Percentiles rank a stretch among this genome's conserved stretches.
These are phyloP conservation scores for Aspergillus sp. DNA, from an alignment of 2,329 filamentous ascomycete genomes.

Conservation along the genomic window DNA sequence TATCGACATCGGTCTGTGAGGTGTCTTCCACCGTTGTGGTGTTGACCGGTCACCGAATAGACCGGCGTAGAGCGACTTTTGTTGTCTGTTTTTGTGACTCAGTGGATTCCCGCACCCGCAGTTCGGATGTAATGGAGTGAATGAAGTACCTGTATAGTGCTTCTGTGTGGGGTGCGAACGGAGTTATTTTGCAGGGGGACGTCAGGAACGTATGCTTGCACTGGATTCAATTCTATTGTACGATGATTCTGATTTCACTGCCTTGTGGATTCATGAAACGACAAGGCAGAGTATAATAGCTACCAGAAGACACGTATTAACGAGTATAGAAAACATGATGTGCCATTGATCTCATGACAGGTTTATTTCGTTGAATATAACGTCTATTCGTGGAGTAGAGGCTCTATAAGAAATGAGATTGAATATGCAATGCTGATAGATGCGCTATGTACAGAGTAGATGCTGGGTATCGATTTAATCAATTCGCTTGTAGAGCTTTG, in stretches of 20 bases:
- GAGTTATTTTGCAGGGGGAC: background rate
- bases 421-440: too few species aligned
- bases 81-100: background rate
- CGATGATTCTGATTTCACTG: slow-evolving; percentile 17
- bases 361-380: background rate
- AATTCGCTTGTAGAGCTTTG: slow-evolving; percentile 27
- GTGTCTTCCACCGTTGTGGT: background rate
- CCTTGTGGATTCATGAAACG: slow-evolving; percentile 5
- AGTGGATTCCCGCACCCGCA: background rate
- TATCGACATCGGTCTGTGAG: background rate
- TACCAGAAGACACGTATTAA: slow-evolving; percentile 20
- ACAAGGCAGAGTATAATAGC: slow-evolving; percentile 10
- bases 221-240: slow-evolving; percentile 16
- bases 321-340: slow-evolving; percentile 17
- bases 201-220: slow-evolving; percentile 8
- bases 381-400: background rate
- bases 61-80: background rate
- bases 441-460: too few species aligned
- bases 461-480: background rate
- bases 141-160: background rate
- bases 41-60: background rate
- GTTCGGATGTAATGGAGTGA: background rate
- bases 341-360: slow-evolving; percentile 1
- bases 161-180: background rate
- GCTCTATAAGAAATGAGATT: too few species aligned